A percentile compares a stretch with the other conserved stretches of the same genome.
Evolutionary conservation across 2,329 filamentous ascomycete species (phyloP).

Genomic region (Fusarium sp.): DNA sequence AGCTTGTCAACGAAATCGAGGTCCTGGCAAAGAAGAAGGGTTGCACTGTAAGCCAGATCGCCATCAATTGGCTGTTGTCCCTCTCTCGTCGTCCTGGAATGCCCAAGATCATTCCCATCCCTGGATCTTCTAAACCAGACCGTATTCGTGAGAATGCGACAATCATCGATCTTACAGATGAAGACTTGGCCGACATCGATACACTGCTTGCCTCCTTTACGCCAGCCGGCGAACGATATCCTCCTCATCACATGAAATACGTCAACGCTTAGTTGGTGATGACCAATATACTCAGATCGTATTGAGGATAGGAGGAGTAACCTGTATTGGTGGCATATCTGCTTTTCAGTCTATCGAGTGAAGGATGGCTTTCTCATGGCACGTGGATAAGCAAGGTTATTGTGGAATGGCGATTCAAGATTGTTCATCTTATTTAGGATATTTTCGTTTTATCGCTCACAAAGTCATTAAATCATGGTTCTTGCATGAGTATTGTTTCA

Average conservation of each 20-base stretch:
- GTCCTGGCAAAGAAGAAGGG: constrained; percentile 70
- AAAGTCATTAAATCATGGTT: constrained; percentile 25
- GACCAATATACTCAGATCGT: not conserved
- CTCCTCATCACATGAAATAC: constrained; percentile 44
- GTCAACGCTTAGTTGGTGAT: constrained; percentile 29
- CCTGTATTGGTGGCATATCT: not conserved
- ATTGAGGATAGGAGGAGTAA: not conserved
- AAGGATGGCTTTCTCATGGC: not conserved
- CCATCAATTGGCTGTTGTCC: constrained; percentile 71
- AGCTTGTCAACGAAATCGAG: constrained; percentile 69
- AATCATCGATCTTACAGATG: constrained; percentile 61
- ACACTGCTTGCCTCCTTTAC: constrained; percentile 62
- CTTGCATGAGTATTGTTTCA: constrained; percentile 35
- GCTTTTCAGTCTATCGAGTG: not conserved
- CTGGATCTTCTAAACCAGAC: constrained; percentile 69
- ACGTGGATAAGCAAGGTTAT: not conserved
- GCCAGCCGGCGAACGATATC: constrained; percentile 63
- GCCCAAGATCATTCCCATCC: constrained; percentile 74
- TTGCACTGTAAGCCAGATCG: constrained; percentile 72
- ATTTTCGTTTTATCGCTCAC: constrained; percentile 18
- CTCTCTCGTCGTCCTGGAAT: constrained; percentile 64
- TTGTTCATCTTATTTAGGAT: not conserved
- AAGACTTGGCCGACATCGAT: constrained; percentile 66
- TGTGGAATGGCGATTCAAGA: not conserved
- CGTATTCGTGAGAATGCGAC: constrained; percentile 72